Evolutionary conservation across 176 grass and related monocot species (phyloP).

Genomic region (Juncus inflexus): DNA sequence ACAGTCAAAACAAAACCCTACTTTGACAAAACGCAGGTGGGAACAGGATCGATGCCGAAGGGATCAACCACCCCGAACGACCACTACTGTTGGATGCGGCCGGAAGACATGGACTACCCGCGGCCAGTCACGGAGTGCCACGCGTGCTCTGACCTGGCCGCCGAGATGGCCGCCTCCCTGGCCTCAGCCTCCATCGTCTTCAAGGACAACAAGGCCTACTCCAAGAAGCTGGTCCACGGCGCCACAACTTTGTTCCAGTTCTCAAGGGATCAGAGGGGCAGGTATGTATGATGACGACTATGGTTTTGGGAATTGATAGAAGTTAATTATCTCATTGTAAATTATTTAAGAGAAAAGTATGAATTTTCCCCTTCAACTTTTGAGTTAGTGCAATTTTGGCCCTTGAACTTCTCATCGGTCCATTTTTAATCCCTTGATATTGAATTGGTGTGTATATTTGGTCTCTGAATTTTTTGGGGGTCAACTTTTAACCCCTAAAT

Average conservation of each 20-base stretch:
- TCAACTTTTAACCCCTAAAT: too few relatives aligned
- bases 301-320: too few relatives aligned
- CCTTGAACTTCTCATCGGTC: too few relatives aligned
- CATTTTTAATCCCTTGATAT: too few relatives aligned
- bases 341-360: too few relatives aligned
- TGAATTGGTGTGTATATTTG: too few relatives aligned
- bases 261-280: slow-evolving; percentile 51
- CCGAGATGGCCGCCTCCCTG: slow-evolving; percentile 79
- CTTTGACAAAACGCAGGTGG: slow-evolving; percentile 48
- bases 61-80: slow-evolving; percentile 67
- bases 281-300: not conserved
- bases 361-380: too few relatives aligned
- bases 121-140: slow-evolving; percentile 60
- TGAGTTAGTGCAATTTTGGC: too few relatives aligned
- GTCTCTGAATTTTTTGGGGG: too few relatives aligned
- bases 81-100: slow-evolving; percentile 90
- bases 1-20: too few relatives aligned
- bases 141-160: slow-evolving; percentile 66
- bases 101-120: slow-evolving; percentile 86
- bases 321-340: too few relatives aligned
- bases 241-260: slow-evolving; percentile 80
- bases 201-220: slow-evolving; percentile 88
- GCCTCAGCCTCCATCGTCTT: slow-evolving; percentile 94
- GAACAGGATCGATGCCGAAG: slow-evolving; percentile 33
- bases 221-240: slow-evolving; percentile 84